phyloP scores from a whole-genome alignment of 2,329 filamentous ascomycete genomes.

The Colletotrichum chrysophilum region DNA sequence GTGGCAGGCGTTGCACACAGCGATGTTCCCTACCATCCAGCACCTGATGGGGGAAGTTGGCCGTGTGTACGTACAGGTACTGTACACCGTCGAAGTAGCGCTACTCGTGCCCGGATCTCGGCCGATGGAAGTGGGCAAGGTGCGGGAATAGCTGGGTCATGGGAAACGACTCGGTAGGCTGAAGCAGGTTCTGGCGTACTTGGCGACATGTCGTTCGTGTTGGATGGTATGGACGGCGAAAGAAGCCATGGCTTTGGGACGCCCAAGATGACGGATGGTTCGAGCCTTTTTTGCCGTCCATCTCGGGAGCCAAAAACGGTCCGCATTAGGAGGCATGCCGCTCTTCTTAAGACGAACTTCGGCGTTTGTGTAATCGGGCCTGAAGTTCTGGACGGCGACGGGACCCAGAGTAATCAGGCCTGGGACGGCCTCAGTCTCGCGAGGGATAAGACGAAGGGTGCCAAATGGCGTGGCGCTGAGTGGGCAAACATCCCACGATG shows the following conservation, averaged over 20 bases:
- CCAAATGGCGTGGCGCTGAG: not conserved
- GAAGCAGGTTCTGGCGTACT: not conserved
- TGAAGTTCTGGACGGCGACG: conserved; percentile 3
- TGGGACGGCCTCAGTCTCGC: not conserved
- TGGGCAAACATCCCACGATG: conserved; percentile 18
- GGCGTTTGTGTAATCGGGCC: not conserved
- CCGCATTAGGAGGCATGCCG: not conserved
- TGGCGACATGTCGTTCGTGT: not conserved
- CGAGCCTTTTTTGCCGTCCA: not conserved
- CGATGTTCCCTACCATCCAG: not conserved
- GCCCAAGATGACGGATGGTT: not conserved
- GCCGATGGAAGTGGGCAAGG: not conserved
- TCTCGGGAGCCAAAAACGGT: conserved; percentile 3
- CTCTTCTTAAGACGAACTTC: conserved; percentile 11
- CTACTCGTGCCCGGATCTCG: not conserved
- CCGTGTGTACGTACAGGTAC: not conserved
- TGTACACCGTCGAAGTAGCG: not conserved
- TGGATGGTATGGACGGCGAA: not conserved
- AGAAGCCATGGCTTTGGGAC: not conserved
- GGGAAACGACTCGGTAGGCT: not conserved
- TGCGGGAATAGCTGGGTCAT: not conserved
- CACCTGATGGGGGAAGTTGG: not conserved
- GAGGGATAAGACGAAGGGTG: not conserved
- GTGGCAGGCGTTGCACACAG: not conserved
- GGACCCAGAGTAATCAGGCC: conserved; percentile 9